These are phyloP conservation scores for Yamadazyma triangularis DNA, from an alignment of 1,139 yeast species.

Conservation along the genomic window DNA sequence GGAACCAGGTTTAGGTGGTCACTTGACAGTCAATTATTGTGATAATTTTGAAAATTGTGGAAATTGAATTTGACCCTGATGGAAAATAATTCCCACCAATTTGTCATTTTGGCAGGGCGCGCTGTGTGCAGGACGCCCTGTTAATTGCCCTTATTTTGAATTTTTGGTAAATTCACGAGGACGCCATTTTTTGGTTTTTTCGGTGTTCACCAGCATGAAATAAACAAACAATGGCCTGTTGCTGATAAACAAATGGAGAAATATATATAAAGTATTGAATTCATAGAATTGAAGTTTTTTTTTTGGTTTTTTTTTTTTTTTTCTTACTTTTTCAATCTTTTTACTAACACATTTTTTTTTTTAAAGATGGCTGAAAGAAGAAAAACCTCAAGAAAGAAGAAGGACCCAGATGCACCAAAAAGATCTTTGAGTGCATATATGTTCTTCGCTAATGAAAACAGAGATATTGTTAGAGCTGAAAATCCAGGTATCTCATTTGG, in stretches of 20 bases:
- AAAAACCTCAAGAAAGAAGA: constrained; percentile 48
- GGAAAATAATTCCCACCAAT: no score
- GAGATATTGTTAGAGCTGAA: constrained; percentile 91
- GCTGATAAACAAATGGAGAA: constrained; percentile 5
- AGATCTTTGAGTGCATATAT: constrained; percentile 96
- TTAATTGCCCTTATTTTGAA: neutral
- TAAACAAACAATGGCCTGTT: neutral
- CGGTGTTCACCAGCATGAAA: neutral
- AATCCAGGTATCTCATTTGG: constrained; percentile 94
- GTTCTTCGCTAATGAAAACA: constrained; percentile 97
- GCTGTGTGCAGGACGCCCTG: neutral
- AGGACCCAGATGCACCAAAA: constrained; percentile 99
- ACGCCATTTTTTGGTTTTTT: no score
- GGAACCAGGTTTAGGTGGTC: neutral
- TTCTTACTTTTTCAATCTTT: neutral
- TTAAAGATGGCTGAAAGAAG: constrained; percentile 32
- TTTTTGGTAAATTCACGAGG: no score
- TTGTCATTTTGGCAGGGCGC: neutral
- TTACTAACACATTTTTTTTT: neutral
- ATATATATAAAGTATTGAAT: no score
- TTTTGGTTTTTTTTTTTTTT: neutral
- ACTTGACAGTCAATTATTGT: neutral
- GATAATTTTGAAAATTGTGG: constrained; percentile 1
- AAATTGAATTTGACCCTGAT: constrained; percentile 2
- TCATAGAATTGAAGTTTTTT: neutral